A percentile compares a stretch with the other conserved stretches of the same genome.
Evolutionary conservation across 305 asterid genomes (phyloP).

Genomic region (Fraxinus baroniana): DNA sequence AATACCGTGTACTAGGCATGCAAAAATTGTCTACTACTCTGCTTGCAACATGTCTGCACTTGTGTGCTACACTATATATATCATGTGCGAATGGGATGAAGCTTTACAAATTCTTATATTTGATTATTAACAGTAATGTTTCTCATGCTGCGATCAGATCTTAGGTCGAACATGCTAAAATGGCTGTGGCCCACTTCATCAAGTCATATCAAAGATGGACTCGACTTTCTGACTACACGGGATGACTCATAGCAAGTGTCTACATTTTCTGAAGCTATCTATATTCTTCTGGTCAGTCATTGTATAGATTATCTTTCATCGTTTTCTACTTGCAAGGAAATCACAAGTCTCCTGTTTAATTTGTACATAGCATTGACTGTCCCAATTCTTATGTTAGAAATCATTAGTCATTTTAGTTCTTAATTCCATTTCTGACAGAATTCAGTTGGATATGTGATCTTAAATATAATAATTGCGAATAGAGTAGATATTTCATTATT

Average conservation of each 20-base stretch:
- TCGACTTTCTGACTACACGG: slow-evolving; percentile 62
- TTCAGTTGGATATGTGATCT: background rate
- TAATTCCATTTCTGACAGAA: background rate
- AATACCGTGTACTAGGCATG: background rate
- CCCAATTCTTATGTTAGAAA: background rate
- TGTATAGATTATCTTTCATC: background rate
- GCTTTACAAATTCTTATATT: background rate
- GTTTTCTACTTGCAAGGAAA: background rate
- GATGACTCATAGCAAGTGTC: slow-evolving; percentile 40
- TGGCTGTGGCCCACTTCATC: slow-evolving; percentile 82
- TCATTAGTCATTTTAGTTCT: background rate
- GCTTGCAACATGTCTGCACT: background rate
- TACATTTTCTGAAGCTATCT: background rate
- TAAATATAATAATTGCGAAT: no score
- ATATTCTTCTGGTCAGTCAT: background rate
- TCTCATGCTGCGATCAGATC: slow-evolving; percentile 41
- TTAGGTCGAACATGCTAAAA: slow-evolving; percentile 74
- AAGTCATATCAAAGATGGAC: slow-evolving; percentile 81
- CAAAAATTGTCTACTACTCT: background rate
- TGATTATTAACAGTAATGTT: background rate
- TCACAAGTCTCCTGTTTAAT: background rate
- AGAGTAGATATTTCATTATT: background rate
- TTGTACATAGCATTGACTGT: slow-evolving; percentile 11
- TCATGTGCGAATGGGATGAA: background rate
- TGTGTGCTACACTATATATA: background rate